Conservation (phyloP, 306 rosid species). For the Elaeagnus macrophylla region DNA sequence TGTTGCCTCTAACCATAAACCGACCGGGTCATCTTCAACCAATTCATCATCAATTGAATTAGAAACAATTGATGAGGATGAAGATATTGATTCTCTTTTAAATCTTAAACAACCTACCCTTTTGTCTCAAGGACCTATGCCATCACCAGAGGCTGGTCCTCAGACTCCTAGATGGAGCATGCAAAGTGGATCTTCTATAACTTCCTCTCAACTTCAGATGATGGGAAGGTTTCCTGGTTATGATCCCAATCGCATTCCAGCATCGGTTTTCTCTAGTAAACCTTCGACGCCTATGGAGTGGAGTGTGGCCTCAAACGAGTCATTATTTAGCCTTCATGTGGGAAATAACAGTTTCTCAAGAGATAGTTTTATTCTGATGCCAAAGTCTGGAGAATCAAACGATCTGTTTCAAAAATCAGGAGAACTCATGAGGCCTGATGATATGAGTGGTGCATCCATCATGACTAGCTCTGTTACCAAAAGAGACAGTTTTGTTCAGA, state of each 20-base stretch:
- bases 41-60: no score
- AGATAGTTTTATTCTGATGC: constrained; percentile 21
- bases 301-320: constrained; percentile 56
- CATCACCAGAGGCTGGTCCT: background rate
- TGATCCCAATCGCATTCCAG: constrained; percentile 44
- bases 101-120: constrained; percentile 10
- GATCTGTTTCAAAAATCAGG: constrained; percentile 19
- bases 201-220: constrained; percentile 15
- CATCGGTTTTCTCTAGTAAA: constrained; percentile 24
- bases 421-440: constrained; percentile 26
- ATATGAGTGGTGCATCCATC: no score
- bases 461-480: no score
- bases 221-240: constrained; percentile 17
- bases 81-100: constrained; percentile 1
- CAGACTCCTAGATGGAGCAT: constrained; percentile 34
- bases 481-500: no score
- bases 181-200: constrained; percentile 15
- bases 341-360: constrained; percentile 56
- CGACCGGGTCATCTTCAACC: constrained; percentile 11
- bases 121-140: background rate
- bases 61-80: background rate
- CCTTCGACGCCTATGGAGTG: constrained; percentile 37
- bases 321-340: constrained; percentile 55
- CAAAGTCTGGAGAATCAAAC: no score
- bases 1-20: background rate